These are phyloP conservation scores for Geotrichum restrictum DNA, from an alignment of 1,139 yeast genomes.

Conservation along the genomic window DNA sequence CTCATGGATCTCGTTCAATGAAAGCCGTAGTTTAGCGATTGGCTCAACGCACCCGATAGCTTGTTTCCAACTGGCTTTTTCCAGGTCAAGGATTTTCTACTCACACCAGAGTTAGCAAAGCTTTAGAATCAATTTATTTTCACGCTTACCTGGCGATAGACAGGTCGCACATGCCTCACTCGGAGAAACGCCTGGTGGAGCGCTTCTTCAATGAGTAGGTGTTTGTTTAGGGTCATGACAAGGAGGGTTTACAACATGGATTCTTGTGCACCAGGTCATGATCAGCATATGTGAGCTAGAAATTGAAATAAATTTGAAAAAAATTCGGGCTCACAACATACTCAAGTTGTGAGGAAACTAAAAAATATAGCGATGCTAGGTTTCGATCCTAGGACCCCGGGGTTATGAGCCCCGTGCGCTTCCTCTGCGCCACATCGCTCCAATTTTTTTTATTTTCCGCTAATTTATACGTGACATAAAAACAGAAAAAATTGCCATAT, in stretches of 20 bases:
- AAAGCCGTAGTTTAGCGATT: background rate
- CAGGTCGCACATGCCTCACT: background rate
- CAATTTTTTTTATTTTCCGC: too few species aligned
- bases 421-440: conserved; percentile 54
- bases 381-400: conserved; percentile 22
- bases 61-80: background rate
- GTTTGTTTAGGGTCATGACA: background rate
- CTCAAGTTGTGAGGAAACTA: too few species aligned
- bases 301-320: too few species aligned
- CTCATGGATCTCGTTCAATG: background rate
- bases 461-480: too few species aligned
- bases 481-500: too few species aligned
- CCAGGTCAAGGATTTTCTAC: background rate
- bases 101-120: background rate
- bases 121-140: background rate
- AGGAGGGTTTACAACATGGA: too few species aligned
- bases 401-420: conserved; percentile 11
- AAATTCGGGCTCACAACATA: too few species aligned
- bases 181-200: conserved; percentile 1
- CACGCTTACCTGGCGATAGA: background rate
- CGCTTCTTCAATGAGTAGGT: conserved; percentile 1
- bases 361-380: conserved; percentile 19
- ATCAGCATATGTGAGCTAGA: too few species aligned
- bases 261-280: too few species aligned
- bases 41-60: background rate